These are phyloP conservation scores for Ambrosia trifida DNA, from an alignment of 129 eudicot species.

Conservation along the genomic window DNA sequence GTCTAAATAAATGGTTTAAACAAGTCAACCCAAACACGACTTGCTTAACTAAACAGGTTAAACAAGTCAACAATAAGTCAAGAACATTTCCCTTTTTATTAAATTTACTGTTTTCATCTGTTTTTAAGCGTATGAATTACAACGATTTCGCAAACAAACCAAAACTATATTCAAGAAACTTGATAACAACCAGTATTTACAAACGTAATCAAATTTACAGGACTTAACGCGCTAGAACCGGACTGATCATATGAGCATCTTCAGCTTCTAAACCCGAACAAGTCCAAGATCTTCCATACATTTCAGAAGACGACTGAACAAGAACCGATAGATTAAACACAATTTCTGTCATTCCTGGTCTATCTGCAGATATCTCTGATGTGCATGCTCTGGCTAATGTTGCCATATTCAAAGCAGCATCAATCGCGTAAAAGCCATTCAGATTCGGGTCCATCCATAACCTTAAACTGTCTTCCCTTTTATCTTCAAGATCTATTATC, in stretches of 20 bases:
- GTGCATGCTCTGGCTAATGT: constrained; percentile 68
- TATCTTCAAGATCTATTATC: constrained; percentile 51
- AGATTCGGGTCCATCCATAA: constrained; percentile 70
- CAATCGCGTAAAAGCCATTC: constrained; percentile 52
- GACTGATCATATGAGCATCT: constrained; percentile 49
- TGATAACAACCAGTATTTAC: constrained; percentile 11
- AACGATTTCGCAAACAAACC: neutral
- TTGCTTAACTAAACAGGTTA: too few relatives aligned
- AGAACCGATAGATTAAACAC: constrained; percentile 72
- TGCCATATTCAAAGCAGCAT: constrained; percentile 65
- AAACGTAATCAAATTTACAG: constrained; percentile 7
- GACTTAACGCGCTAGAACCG: constrained; percentile 59
- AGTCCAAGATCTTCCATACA: constrained; percentile 52
- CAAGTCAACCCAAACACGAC: too few relatives aligned
- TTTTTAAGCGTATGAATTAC: too few relatives aligned
- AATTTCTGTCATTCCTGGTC: constrained; percentile 71
- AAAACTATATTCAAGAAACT: constrained; percentile 15
- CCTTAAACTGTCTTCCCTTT: constrained; percentile 46
- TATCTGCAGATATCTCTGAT: constrained; percentile 57
- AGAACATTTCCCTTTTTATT: too few relatives aligned
- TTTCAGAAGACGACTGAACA: constrained; percentile 54
- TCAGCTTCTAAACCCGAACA: constrained; percentile 51
- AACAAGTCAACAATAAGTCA: too few relatives aligned
- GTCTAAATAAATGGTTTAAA: too few relatives aligned
- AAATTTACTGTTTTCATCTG: too few relatives aligned